Evolutionary conservation across 257 asterid species (phyloP).

Genomic region (Solanum neorickii): DNA sequence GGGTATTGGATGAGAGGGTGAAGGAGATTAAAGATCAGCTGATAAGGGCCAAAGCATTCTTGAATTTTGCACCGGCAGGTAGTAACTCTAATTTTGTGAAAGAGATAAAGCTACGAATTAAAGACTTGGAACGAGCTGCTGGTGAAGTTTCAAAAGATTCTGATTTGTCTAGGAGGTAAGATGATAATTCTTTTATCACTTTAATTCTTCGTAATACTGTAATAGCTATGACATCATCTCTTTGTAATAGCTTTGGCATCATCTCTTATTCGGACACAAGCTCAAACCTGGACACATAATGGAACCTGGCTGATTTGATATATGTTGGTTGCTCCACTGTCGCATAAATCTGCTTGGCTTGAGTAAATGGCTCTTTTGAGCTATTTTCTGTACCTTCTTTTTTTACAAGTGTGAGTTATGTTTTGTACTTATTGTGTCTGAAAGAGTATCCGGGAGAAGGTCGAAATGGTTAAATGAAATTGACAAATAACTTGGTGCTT

Average conservation of each 20-base stretch:
- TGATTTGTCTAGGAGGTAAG: slow-evolving; percentile 43
- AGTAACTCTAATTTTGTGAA: slow-evolving; percentile 38
- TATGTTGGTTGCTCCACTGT: not conserved
- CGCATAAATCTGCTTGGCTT: not conserved
- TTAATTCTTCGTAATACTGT: not conserved
- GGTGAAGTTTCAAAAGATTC: slow-evolving; percentile 46
- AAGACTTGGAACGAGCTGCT: slow-evolving; percentile 38
- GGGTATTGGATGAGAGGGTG: slow-evolving; percentile 44
- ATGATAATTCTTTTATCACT: not conserved
- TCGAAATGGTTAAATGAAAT: not conserved
- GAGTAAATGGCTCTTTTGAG: not conserved
- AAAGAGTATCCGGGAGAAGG: not conserved
- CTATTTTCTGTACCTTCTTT: not conserved
- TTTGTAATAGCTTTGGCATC: not conserved
- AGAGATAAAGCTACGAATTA: slow-evolving; percentile 43
- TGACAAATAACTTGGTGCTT: not conserved
- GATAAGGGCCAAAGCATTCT: slow-evolving; percentile 37
- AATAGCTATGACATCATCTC: not conserved
- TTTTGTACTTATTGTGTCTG: not conserved
- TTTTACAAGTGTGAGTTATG: not conserved
- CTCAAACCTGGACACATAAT: not conserved
- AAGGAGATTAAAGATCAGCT: slow-evolving; percentile 46
- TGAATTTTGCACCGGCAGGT: slow-evolving; percentile 33
- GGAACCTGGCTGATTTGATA: not conserved
- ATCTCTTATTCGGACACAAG: not conserved